phyloP scores from a whole-genome alignment of 1,139 yeast genomes.

The Candida anutae region DNA sequence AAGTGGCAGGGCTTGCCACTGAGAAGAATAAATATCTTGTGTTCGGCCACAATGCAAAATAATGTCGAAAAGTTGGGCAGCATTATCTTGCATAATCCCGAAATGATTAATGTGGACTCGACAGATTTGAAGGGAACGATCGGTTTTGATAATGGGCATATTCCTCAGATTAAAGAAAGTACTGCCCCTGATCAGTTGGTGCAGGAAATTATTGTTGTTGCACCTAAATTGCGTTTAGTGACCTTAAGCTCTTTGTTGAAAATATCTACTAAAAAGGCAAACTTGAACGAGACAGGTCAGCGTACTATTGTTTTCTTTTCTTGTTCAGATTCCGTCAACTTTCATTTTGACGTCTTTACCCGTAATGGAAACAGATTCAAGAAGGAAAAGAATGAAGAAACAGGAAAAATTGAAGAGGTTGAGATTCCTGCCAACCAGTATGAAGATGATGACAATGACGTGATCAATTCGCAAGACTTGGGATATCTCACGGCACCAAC shows the following conservation, averaged over 20 bases:
- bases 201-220: conserved; percentile 74
- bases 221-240: conserved; percentile 85
- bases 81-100: conserved; percentile 62
- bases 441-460: conserved; percentile 10
- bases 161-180: conserved; percentile 19
- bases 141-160: conserved; percentile 30
- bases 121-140: conserved; percentile 25
- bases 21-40: conserved; percentile 67
- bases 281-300: conserved; percentile 15
- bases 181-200: conserved; percentile 86
- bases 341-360: conserved; percentile 73
- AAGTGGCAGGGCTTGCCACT: conserved; percentile 55
- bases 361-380: conserved; percentile 39
- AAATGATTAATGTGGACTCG: conserved; percentile 47
- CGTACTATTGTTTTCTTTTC: conserved; percentile 83
- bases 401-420: conserved; percentile 14
- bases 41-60: conserved; percentile 90
- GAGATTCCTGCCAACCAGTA: conserved; percentile 8
- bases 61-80: conserved; percentile 77
- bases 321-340: conserved; percentile 92
- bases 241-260: conserved; percentile 63
- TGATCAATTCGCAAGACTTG: conserved; percentile 18
- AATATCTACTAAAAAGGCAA: conserved; percentile 27
- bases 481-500: conserved; percentile 49
- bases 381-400: conserved; percentile 21